Conservation (phyloP, 176 grass and related monocot species). For the Echinochloa phyllopogon region DNA sequence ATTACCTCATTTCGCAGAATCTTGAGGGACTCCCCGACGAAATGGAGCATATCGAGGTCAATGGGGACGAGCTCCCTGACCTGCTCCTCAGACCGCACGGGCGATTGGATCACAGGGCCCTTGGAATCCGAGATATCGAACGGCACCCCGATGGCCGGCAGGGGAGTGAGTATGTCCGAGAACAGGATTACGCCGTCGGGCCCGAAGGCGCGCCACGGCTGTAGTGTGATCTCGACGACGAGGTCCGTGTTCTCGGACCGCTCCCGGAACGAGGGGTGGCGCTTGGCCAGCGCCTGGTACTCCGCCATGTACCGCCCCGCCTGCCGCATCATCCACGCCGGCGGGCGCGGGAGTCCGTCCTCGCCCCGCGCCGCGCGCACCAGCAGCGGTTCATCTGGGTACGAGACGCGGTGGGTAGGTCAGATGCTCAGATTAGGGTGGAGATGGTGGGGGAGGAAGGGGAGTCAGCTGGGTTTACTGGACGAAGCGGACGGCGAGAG, state of each 20-base stretch:
- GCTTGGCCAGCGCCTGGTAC: constrained; percentile 88
- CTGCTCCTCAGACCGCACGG: constrained; percentile 67
- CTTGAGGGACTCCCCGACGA: constrained; percentile 87
- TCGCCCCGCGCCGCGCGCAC: constrained; percentile 82
- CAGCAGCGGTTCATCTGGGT: constrained; percentile 78
- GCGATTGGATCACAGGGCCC: constrained; percentile 82
- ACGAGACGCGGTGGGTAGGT: not conserved
- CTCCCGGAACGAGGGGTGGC: constrained; percentile 88
- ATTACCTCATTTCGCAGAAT: constrained; percentile 88
- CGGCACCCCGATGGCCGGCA: constrained; percentile 90
- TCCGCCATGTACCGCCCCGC: constrained; percentile 93
- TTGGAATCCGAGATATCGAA: constrained; percentile 92
- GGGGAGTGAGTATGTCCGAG: constrained; percentile 95
- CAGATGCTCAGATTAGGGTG: constrained; percentile 45
- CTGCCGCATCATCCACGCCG: constrained; percentile 99
- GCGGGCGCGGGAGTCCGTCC: constrained; percentile 62
- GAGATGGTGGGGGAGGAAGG: constrained; percentile 26
- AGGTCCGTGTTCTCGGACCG: constrained; percentile 92
- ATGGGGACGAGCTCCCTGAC: constrained; percentile 70
- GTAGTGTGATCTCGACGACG: constrained; percentile 93
- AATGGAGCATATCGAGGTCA: constrained; percentile 82
- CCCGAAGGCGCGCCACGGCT: constrained; percentile 82
- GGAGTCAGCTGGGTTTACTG: constrained; percentile 35
- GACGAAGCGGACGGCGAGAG: constrained; percentile 31
- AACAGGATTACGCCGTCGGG: constrained; percentile 99